Evolutionary conservation across 108 stramenopile genomes (phyloP).

Genomic region (Cyclotella baltica): DNA sequence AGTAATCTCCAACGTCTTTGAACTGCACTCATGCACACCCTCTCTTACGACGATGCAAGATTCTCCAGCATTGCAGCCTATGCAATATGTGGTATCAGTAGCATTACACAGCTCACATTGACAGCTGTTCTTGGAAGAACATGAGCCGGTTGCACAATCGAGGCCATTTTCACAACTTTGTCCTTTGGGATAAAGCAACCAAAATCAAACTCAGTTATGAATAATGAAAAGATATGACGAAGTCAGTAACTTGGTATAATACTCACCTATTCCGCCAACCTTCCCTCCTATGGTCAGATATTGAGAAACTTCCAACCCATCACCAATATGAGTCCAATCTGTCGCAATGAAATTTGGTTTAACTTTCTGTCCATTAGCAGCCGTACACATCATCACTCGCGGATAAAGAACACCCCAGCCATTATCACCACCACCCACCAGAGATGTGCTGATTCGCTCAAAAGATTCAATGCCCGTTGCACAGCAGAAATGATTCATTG

Average conservation of each 20-base stretch:
- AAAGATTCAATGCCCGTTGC: not conserved
- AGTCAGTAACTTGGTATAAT: no score
- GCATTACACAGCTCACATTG: not conserved
- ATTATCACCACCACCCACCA: slow-evolving; percentile 4
- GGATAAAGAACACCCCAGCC: slow-evolving; percentile 10
- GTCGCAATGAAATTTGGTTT: slow-evolving; percentile 2
- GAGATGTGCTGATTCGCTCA: not conserved
- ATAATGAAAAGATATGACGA: no score
- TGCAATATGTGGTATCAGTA: not conserved
- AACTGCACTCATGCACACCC: no score
- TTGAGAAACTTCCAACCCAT: not conserved
- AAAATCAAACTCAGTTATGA: no score
- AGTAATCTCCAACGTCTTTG: no score
- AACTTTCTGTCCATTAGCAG: slow-evolving; percentile 1
- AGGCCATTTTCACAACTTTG: slow-evolving; percentile 1
- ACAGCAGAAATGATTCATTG: slow-evolving; percentile 19
- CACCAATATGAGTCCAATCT: slow-evolving; percentile 14
- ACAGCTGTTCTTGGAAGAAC: not conserved
- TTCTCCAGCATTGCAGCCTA: slow-evolving; percentile 9
- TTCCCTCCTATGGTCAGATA: not conserved
- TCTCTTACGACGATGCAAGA: no score
- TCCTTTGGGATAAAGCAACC: no score
- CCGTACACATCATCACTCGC: not conserved
- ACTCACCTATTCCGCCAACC: not conserved
- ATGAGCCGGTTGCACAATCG: slow-evolving; percentile 11